A percentile compares a stretch with the other conserved stretches of the same genome.
Evolutionary conservation across 2,329 filamentous ascomycete species (phyloP).

Genomic region (Aspergillus udagawae): DNA sequence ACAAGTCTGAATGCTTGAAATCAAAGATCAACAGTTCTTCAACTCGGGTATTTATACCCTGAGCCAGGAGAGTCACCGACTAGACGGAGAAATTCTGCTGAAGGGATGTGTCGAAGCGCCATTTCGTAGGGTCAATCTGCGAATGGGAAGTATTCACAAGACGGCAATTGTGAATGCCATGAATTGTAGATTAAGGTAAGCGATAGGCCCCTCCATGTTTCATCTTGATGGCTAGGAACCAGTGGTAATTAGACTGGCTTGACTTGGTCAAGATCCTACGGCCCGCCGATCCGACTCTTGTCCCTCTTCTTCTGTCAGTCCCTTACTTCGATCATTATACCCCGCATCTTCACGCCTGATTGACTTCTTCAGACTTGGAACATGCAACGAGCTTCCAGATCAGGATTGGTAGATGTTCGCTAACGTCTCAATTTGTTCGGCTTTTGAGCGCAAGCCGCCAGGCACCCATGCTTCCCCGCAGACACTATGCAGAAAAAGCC

Average conservation of each 20-base stretch:
- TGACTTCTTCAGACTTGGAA: neutral
- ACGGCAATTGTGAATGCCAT: neutral
- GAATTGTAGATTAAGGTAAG: neutral
- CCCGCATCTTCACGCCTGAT: neutral
- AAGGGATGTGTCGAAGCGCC: neutral
- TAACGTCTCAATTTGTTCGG: neutral
- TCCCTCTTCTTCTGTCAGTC: neutral
- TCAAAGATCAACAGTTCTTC: neutral
- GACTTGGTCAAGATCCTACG: neutral
- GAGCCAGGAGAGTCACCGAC: neutral
- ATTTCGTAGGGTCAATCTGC: neutral
- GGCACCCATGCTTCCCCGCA: neutral
- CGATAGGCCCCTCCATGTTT: neutral
- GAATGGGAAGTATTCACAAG: neutral
- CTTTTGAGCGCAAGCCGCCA: neutral
- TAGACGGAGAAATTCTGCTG: neutral
- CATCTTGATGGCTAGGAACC: neutral
- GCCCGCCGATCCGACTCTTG: neutral
- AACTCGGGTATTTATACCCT: neutral
- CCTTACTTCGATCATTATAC: neutral
- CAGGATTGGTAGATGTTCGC: neutral
- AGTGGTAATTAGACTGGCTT: neutral
- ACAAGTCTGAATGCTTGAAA: neutral
- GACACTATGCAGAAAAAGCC: neutral
- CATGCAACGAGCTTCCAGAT: neutral